Evolutionary conservation across 139 green algal genomes (phyloP), one percentile per base, ranked within the genome.

Genomic region (Picochlorum sp.): DNA sequence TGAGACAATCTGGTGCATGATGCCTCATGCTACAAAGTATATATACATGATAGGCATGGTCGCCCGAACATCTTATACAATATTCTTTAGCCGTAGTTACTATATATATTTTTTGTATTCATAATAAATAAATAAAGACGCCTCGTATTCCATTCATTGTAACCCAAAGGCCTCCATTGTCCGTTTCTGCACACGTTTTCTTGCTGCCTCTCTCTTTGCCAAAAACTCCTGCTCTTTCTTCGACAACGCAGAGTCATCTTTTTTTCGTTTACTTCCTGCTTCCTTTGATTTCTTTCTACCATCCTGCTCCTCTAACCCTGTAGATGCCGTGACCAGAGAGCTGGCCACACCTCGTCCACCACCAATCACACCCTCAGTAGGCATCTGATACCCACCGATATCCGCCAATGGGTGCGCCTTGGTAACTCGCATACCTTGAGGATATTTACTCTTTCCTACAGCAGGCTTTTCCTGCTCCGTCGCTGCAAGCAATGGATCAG

Each of bases 181-280:
- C 3, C 88, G 71, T 51, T 85, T 67, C 56, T 85, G 65, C 50
- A 93, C 85, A 4, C 88, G 74, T 44, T 77, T 62, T 24, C 80
- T 63, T 4, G 88, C 88, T 26, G 86, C 86, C 59, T 92, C 86
- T 30, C 88, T 70, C 55, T 66, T 66, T 20, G 80, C 83, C 54
- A 88, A 60, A 14, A 76, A 75, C 54, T 86, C 85, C 49, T 52
- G 56, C 55, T 95, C 88, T 56, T 86, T 76, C 34, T 86, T 81
- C 9, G 64, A 70, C 10, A 91, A 1, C 4, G 70, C 31, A 64
- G 78, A 77, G 45, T 67, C 65, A 50, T 71, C 34, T 6, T 16
- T 41, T 59, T 59, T 65, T 2, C 21, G 18, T 26, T 59, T 65
- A 2, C 11, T 23, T 15, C 16, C 38, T 57, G 34, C 14, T 67